Evolutionary conservation across 2,329 filamentous ascomycete genomes (phyloP).

Genomic region (Escovopsis sp.): DNA sequence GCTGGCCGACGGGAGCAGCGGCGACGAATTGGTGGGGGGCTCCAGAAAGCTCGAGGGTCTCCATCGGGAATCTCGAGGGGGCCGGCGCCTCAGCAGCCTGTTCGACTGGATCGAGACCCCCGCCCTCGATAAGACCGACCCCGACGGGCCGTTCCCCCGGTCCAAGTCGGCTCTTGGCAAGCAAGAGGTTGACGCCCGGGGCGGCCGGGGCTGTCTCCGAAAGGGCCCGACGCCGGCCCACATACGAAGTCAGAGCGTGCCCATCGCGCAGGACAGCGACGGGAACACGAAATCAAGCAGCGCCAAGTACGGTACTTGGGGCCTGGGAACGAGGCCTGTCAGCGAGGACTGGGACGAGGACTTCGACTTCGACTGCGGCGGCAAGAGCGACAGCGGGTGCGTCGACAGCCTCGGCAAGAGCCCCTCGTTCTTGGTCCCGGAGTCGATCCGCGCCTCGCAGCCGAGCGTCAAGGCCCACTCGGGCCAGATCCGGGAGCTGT

Average conservation of each 20-base stretch:
- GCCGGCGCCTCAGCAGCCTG: slow-evolving; percentile 49
- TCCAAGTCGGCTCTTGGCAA: slow-evolving; percentile 66
- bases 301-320: slow-evolving; percentile 69
- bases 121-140: slow-evolving; percentile 43
- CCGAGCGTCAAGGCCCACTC: slow-evolving; percentile 72
- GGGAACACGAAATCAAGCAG: slow-evolving; percentile 39
- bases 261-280: slow-evolving; percentile 48
- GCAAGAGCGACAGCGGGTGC: slow-evolving; percentile 21
- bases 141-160: slow-evolving; percentile 41
- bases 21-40: slow-evolving; percentile 23
- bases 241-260: slow-evolving; percentile 68
- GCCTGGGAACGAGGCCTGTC: slow-evolving; percentile 59
- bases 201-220: slow-evolving; percentile 51
- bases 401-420: slow-evolving; percentile 22
- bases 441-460: slow-evolving; percentile 66
- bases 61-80: slow-evolving; percentile 12
- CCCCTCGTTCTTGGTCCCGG: slow-evolving; percentile 37
- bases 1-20: slow-evolving; percentile 37
- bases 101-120: slow-evolving; percentile 67
- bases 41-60: slow-evolving; percentile 12
- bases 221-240: slow-evolving; percentile 55
- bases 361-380: slow-evolving; percentile 54
- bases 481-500: slow-evolving; percentile 68
- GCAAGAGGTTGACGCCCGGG: slow-evolving; percentile 53
- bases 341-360: slow-evolving; percentile 87